Evolutionary conservation across 2,329 filamentous ascomycete genomes (phyloP).

Genomic region (Fusarium sterilihyphosum): DNA sequence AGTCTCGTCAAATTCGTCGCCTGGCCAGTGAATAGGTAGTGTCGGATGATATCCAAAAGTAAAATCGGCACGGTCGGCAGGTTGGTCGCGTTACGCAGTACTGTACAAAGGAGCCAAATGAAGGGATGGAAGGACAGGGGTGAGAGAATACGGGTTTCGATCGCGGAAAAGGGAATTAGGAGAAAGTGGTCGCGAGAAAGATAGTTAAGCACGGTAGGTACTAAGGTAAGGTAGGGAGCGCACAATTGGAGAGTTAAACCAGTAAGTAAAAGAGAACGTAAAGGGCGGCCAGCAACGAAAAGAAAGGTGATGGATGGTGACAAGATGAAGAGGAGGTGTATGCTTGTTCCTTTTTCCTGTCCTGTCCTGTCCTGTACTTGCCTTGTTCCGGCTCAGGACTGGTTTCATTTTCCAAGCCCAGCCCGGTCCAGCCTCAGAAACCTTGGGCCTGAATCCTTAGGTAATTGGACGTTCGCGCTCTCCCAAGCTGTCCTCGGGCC

Average conservation of each 20-base stretch:
- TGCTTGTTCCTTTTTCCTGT: slow-evolving; percentile 38
- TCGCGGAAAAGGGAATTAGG: slow-evolving; percentile 19
- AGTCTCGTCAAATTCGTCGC: background rate
- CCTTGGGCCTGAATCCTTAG: slow-evolving; percentile 26
- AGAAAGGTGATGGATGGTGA: slow-evolving; percentile 32
- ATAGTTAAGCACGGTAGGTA: slow-evolving; percentile 8
- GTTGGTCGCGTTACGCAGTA: slow-evolving; percentile 41
- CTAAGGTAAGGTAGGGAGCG: slow-evolving; percentile 19
- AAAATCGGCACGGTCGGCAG: slow-evolving; percentile 40
- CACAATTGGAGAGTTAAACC: slow-evolving; percentile 14
- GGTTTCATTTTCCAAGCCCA: slow-evolving; percentile 22
- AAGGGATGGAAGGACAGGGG: slow-evolving; percentile 23
- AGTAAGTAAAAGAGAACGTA: slow-evolving; percentile 24
- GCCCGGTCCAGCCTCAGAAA: slow-evolving; percentile 15
- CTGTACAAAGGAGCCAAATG: slow-evolving; percentile 37
- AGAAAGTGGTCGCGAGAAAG: slow-evolving; percentile 23
- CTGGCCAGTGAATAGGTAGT: slow-evolving; percentile 8
- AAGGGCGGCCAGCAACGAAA: slow-evolving; percentile 34
- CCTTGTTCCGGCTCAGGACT: slow-evolving; percentile 22
- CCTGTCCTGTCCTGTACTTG: background rate
- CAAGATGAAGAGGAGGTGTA: slow-evolving; percentile 20
- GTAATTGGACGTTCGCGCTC: slow-evolving; percentile 24
- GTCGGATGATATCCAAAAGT: slow-evolving; percentile 28
- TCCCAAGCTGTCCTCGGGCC: slow-evolving; percentile 17
- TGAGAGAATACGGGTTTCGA: slow-evolving; percentile 18